Percentiles rank a stretch among this genome's conserved stretches.
Evolutionary conservation across 768 basidiomycete species (phyloP).

Genomic region (Boletus rubescentipes): DNA sequence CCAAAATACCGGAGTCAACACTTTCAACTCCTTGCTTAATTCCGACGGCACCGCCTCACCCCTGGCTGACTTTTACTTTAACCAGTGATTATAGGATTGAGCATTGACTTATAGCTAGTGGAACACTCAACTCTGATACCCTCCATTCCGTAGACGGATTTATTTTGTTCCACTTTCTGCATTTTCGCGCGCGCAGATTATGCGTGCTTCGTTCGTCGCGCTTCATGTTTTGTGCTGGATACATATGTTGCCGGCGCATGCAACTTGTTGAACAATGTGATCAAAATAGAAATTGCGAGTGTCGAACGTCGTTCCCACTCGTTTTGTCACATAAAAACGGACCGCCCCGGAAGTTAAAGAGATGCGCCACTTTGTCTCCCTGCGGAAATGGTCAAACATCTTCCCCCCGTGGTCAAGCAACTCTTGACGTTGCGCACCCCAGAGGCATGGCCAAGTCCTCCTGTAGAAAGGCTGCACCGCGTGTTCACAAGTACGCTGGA

Average conservation of each 20-base stretch:
- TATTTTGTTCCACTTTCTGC: neutral
- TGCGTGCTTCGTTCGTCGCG: slow-evolving; percentile 6
- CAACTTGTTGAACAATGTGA: slow-evolving; percentile 27
- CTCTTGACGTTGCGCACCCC: slow-evolving; percentile 68
- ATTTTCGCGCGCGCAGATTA: neutral
- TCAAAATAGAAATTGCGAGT: neutral
- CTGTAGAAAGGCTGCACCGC: slow-evolving; percentile 47
- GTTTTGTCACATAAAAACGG: neutral
- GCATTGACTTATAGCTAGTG: neutral
- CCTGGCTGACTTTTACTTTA: slow-evolving; percentile 48
- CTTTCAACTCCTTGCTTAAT: slow-evolving; percentile 44
- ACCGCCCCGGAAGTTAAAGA: neutral
- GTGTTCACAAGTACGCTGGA: slow-evolving; percentile 62
- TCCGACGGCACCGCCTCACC: slow-evolving; percentile 43
- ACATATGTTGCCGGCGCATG: slow-evolving; percentile 14
- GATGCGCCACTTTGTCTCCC: neutral
- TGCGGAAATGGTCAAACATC: slow-evolving; percentile 38
- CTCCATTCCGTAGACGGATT: slow-evolving; percentile 13
- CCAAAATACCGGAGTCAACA: slow-evolving; percentile 55
- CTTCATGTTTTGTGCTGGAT: slow-evolving; percentile 23
- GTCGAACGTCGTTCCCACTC: slow-evolving; percentile 13
- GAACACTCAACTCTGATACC: slow-evolving; percentile 19
- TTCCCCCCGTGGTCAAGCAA: slow-evolving; percentile 71
- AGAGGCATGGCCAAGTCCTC: slow-evolving; percentile 55
- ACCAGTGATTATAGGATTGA: neutral